Percentiles rank a stretch among this genome's conserved stretches.
These are phyloP conservation scores for Globisporangium irregulare DNA, from an alignment of 352 stramenopile species.

Conservation along the genomic window DNA sequence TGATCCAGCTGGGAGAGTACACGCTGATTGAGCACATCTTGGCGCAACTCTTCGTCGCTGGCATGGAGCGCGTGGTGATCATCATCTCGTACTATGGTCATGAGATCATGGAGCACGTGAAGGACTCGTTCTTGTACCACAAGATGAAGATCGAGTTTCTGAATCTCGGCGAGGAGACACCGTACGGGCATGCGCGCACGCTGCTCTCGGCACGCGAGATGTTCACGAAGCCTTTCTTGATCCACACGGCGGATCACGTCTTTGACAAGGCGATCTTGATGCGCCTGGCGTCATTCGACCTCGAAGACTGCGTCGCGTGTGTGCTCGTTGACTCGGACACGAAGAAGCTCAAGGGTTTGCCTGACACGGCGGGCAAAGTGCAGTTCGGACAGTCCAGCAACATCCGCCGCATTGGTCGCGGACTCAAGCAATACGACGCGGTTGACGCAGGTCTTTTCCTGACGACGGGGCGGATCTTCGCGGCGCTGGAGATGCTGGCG, in stretches of 20 bases:
- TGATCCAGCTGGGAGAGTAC: slow-evolving; percentile 71
- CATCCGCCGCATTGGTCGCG: slow-evolving; percentile 67
- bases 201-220: slow-evolving; percentile 74
- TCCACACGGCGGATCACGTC: slow-evolving; percentile 84
- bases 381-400: slow-evolving; percentile 45
- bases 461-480: slow-evolving; percentile 64
- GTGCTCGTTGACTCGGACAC: slow-evolving; percentile 72
- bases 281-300: slow-evolving; percentile 66
- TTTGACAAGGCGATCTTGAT: slow-evolving; percentile 75
- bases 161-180: slow-evolving; percentile 75
- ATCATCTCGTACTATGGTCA: slow-evolving; percentile 81
- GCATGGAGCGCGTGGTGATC: slow-evolving; percentile 81
- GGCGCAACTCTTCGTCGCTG: slow-evolving; percentile 75
- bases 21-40: slow-evolving; percentile 82
- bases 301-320: slow-evolving; percentile 68
- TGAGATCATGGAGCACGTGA: slow-evolving; percentile 80
- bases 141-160: slow-evolving; percentile 84
- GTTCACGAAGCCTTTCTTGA: slow-evolving; percentile 77
- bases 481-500: slow-evolving; percentile 80
- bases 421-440: slow-evolving; percentile 67
- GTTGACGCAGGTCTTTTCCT: slow-evolving; percentile 80
- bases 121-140: slow-evolving; percentile 65
- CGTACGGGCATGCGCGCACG: slow-evolving; percentile 71
- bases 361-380: slow-evolving; percentile 68
- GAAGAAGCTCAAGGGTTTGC: slow-evolving; percentile 54